phyloP scores from a whole-genome alignment of 805 yeast genomes.

The Aciculoconidium aculeatum region DNA sequence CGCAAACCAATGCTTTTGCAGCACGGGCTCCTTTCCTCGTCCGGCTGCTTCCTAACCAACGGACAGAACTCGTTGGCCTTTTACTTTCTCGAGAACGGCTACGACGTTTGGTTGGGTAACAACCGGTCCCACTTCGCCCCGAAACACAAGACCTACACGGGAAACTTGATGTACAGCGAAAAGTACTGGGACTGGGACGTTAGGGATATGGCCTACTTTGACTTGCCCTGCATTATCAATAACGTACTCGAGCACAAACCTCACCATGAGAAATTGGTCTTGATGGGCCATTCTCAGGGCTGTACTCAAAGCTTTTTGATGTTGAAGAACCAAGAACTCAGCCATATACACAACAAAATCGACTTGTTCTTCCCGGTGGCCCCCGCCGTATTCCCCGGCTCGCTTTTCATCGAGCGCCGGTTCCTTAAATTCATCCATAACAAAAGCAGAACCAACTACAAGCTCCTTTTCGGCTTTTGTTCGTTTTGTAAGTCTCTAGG shows the following conservation, averaged over 20 bases:
- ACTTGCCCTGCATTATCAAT: slow-evolving; percentile 67
- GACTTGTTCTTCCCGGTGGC: slow-evolving; percentile 73
- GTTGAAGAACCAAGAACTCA: slow-evolving; percentile 39
- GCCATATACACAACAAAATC: slow-evolving; percentile 44
- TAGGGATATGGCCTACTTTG: slow-evolving; percentile 72
- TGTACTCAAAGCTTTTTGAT: slow-evolving; percentile 80
- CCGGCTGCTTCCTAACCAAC: slow-evolving; percentile 79
- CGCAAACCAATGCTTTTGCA: slow-evolving; percentile 65
- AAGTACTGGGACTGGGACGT: slow-evolving; percentile 94
- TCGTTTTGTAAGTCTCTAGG: slow-evolving; percentile 78
- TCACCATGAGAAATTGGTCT: slow-evolving; percentile 41
- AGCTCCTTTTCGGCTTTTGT: slow-evolving; percentile 64
- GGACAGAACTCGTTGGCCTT: slow-evolving; percentile 75
- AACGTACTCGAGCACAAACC: slow-evolving; percentile 45
- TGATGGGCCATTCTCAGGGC: slow-evolving; percentile 90
- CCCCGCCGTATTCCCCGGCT: slow-evolving; percentile 90
- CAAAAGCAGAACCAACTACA: slow-evolving; percentile 39
- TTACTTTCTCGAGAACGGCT: slow-evolving; percentile 49
- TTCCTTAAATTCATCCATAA: slow-evolving; percentile 61
- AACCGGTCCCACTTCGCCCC: slow-evolving; percentile 85
- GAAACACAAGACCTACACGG: slow-evolving; percentile 39
- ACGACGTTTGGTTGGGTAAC: slow-evolving; percentile 89
- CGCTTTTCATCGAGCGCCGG: slow-evolving; percentile 53
- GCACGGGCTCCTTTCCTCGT: slow-evolving; percentile 85
- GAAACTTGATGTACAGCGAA: slow-evolving; percentile 35